Percentiles rank a stretch among this genome's conserved stretches.
Conservation (phyloP, 2,329 filamentous ascomycete species). For the Helotiales sp. region DNA sequence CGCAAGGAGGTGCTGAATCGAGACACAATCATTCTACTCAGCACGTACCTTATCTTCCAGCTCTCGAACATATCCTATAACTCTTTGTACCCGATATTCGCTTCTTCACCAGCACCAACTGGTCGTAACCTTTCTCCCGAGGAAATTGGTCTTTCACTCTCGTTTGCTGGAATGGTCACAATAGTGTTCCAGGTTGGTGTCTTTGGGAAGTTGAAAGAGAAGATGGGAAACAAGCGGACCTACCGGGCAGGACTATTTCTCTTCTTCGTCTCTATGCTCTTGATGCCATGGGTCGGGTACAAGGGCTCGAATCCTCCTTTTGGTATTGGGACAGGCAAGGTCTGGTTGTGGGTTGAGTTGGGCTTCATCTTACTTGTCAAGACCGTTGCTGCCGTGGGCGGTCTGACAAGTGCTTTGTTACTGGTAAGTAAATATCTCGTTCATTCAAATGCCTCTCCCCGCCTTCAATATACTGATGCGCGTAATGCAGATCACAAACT, state of each 20-base stretch:
- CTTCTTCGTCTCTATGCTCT: slow-evolving; percentile 76
- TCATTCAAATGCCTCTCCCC: not conserved
- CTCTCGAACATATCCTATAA: slow-evolving; percentile 94
- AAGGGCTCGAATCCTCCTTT: slow-evolving; percentile 57
- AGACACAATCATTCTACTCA: slow-evolving; percentile 78
- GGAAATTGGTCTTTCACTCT: slow-evolving; percentile 83
- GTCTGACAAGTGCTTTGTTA: slow-evolving; percentile 84
- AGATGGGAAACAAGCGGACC: slow-evolving; percentile 80
- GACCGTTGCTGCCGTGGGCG: slow-evolving; percentile 88
- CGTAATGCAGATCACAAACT: slow-evolving; percentile 77
- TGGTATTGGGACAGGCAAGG: slow-evolving; percentile 60
- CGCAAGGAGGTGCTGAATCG: slow-evolving; percentile 68
- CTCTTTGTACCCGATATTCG: slow-evolving; percentile 92
- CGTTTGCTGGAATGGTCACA: slow-evolving; percentile 79
- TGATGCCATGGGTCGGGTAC: slow-evolving; percentile 91
- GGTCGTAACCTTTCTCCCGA: slow-evolving; percentile 74
- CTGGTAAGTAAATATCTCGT: slow-evolving; percentile 57
- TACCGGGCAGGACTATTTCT: slow-evolving; percentile 79
- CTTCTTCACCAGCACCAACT: slow-evolving; percentile 69
- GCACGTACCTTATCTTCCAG: slow-evolving; percentile 91
- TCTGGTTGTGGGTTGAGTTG: slow-evolving; percentile 79
- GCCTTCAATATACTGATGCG: not conserved
- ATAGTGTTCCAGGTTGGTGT: slow-evolving; percentile 88
- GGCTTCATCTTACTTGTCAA: slow-evolving; percentile 80
- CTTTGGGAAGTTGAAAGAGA: slow-evolving; percentile 76